A percentile compares a stretch with the other conserved stretches of the same genome.
Evolutionary conservation across 176 grass and related monocot genomes (phyloP).

Genomic region (Ampelocalamus luodianensis): DNA sequence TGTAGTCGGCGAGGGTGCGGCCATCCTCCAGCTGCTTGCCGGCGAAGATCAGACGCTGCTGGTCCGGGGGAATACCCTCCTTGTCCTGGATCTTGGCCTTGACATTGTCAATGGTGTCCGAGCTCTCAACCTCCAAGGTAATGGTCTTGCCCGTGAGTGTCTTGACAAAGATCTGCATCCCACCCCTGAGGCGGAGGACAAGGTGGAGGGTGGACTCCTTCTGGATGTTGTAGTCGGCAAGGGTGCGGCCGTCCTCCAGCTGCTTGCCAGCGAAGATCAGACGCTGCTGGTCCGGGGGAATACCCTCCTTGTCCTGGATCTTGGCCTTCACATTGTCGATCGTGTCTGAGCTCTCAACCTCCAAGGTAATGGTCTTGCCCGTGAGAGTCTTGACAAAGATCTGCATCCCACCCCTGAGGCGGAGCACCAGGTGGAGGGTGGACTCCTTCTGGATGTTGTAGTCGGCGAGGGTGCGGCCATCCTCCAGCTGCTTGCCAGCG

Average conservation of each 20-base stretch:
- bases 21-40: slow-evolving; percentile 81
- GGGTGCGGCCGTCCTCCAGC: slow-evolving; percentile 60
- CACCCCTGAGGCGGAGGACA: slow-evolving; percentile 31
- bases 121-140: slow-evolving; percentile 60
- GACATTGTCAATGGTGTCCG: slow-evolving; percentile 59
- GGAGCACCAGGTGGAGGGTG: slow-evolving; percentile 64
- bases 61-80: slow-evolving; percentile 69
- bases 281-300: slow-evolving; percentile 70
- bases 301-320: slow-evolving; percentile 79
- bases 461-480: slow-evolving; percentile 51
- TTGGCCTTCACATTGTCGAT: not conserved
- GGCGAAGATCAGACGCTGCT: slow-evolving; percentile 61
- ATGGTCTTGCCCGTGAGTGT: slow-evolving; percentile 81
- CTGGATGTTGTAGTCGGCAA: too few relatives aligned
- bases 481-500: slow-evolving; percentile 59
- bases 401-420: too few relatives aligned
- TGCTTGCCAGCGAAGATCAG: slow-evolving; percentile 65
- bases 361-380: too few relatives aligned
- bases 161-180: slow-evolving; percentile 84
- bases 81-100: slow-evolving; percentile 81
- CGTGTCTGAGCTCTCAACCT: too few relatives aligned
- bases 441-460: slow-evolving; percentile 84
- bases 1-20: slow-evolving; percentile 60
- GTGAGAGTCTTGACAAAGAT: too few relatives aligned
- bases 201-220: too few relatives aligned